Evolutionary conservation across 1,284 basidiomycete species (phyloP).

Genomic region (Tranzscheliella williamsii): DNA sequence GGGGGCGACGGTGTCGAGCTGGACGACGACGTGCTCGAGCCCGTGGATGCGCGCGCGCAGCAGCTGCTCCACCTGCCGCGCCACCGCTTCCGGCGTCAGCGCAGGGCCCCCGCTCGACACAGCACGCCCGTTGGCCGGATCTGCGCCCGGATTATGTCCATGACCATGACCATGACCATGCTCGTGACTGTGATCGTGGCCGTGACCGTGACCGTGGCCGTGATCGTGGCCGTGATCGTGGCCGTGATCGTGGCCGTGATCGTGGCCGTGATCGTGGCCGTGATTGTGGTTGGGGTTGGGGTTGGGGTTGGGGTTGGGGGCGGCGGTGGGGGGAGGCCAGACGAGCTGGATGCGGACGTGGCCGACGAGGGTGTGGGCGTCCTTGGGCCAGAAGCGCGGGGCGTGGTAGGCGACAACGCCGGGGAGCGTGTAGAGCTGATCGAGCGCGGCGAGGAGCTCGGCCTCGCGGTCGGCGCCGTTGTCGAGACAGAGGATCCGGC

Average conservation of each 20-base stretch:
- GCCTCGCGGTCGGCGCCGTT: conserved; percentile 71
- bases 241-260: neutral
- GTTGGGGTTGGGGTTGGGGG: conserved; percentile 50
- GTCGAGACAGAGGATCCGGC: conserved; percentile 83
- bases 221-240: neutral
- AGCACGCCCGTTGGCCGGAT: neutral
- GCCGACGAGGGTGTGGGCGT: conserved; percentile 80
- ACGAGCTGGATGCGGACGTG: conserved; percentile 67
- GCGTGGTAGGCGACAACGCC: conserved; percentile 79
- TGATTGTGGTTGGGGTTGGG: neutral
- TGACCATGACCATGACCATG: neutral
- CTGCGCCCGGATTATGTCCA: neutral
- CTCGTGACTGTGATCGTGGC: neutral
- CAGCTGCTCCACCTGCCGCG: conserved; percentile 33
- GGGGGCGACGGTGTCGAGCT: conserved; percentile 50
- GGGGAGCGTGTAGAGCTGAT: conserved; percentile 68
- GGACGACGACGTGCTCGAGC: conserved; percentile 46
- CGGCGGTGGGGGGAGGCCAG: conserved; percentile 65
- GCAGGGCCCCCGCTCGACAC: neutral
- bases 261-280: neutral
- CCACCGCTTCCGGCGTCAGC: conserved; percentile 34
- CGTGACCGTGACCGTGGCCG: neutral
- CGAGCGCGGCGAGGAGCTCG: conserved; percentile 73
- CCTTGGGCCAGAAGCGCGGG: conserved; percentile 95
- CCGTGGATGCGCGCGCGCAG: conserved; percentile 43